Evolutionary conservation across 163 green algal genomes (phyloP).

Genomic region (Coccomyxa subellipsoidea): DNA sequence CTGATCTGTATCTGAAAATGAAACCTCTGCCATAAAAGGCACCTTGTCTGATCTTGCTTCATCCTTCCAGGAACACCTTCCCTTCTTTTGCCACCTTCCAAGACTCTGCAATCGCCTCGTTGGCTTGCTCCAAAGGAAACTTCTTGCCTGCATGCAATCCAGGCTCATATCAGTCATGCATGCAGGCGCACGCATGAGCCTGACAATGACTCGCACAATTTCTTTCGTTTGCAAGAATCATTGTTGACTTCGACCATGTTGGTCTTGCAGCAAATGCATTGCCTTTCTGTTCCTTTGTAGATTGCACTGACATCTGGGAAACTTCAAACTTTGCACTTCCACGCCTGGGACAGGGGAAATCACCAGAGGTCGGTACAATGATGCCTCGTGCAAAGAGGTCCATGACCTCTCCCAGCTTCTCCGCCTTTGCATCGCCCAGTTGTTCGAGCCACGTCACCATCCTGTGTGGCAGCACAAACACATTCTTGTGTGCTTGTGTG

Average conservation of each 20-base stretch:
- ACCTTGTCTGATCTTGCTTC: not conserved
- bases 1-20: too few species aligned
- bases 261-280: too few species aligned
- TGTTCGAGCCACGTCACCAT: conserved; percentile 3
- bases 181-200: too few species aligned
- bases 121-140: conserved; percentile 26
- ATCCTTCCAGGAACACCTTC: conserved; percentile 36
- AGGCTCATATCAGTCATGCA: too few species aligned
- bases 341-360: too few species aligned
- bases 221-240: too few species aligned
- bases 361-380: not conserved
- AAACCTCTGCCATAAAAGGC: not conserved
- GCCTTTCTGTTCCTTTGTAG: not conserved
- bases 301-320: too few species aligned
- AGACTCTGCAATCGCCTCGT: conserved; percentile 24
- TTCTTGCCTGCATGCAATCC: conserved; percentile 13
- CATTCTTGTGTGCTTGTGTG: too few species aligned
- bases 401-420: conserved; percentile 13
- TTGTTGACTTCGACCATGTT: too few species aligned
- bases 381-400: conserved; percentile 12
- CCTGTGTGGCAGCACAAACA: conserved; percentile 4
- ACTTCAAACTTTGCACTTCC: too few species aligned
- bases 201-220: too few species aligned
- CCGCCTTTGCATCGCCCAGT: not conserved
- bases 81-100: not conserved